Percentiles rank a stretch among this genome's conserved stretches.
Evolutionary conservation across 345 rosid species (phyloP).

Genomic region (Populus simonii): DNA sequence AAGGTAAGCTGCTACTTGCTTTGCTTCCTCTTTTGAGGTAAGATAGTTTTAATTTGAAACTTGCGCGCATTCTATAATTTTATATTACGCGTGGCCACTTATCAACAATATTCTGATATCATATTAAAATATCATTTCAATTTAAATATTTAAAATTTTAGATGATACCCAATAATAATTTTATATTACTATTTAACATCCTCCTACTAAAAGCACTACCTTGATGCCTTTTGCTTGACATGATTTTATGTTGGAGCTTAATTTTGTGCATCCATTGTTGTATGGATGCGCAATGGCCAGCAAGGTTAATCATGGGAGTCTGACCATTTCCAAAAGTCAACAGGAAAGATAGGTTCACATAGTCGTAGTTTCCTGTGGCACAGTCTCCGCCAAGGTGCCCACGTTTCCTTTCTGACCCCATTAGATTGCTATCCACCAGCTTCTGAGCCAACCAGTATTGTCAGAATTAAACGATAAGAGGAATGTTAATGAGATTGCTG

Average conservation of each 20-base stretch:
- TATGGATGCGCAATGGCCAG: constrained; percentile 8
- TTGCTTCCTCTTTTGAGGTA: too few species aligned
- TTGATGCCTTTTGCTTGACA: too few species aligned
- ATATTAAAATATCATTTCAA: too few species aligned
- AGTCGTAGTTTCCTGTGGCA: constrained; percentile 4
- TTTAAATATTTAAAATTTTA: too few species aligned
- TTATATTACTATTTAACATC: too few species aligned
- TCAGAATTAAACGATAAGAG: not conserved
- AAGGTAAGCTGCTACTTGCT: too few species aligned
- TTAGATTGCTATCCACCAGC: constrained; percentile 7
- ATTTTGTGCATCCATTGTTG: not conserved
- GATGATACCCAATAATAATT: accelerated
- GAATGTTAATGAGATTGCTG: constrained; percentile 3
- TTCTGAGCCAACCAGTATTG: not conserved
- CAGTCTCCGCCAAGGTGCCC: not conserved
- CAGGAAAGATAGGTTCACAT: not conserved
- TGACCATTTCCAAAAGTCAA: not conserved
- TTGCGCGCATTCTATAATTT: accelerated
- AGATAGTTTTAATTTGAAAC: too few species aligned
- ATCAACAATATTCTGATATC: too few species aligned
- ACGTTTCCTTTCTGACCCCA: constrained; percentile 11
- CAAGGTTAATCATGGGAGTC: constrained; percentile 4
- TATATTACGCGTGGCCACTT: too few species aligned
- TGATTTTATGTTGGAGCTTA: too few species aligned
- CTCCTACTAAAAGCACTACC: too few species aligned